Percentiles rank a stretch among this genome's conserved stretches.
phyloP scores from a whole-genome alignment of 116 monocot species.

The Dioscorea cayenensis region DNA sequence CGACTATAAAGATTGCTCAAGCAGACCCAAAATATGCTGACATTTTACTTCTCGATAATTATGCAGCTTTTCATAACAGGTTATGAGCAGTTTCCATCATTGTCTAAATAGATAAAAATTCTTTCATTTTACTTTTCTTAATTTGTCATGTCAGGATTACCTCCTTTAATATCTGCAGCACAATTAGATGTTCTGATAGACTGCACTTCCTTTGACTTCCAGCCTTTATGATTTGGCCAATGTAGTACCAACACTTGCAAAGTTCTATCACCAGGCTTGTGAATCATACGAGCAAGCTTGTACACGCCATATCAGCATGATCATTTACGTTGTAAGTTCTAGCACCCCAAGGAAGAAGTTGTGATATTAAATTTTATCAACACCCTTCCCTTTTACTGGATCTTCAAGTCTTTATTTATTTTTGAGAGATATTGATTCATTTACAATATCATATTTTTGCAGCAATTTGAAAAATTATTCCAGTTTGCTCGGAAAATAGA shows the following conservation, averaged over 20 bases:
- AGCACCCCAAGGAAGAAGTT: too few relatives aligned
- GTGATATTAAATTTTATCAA: too few relatives aligned
- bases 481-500: too few relatives aligned
- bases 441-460: too few relatives aligned
- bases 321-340: too few relatives aligned
- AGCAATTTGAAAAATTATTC: too few relatives aligned
- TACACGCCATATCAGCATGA: slow-evolving; percentile 67
- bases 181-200: slow-evolving; percentile 5
- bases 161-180: not conserved
- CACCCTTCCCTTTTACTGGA: too few relatives aligned
- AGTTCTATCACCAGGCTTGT: slow-evolving; percentile 95
- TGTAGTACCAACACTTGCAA: slow-evolving; percentile 92
- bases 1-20: slow-evolving; percentile 89
- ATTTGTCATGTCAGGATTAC: not conserved
- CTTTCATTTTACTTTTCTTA: not conserved
- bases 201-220: slow-evolving; percentile 14
- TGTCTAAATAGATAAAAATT: not conserved
- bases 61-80: slow-evolving; percentile 99
- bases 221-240: slow-evolving; percentile 99
- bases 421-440: too few relatives aligned
- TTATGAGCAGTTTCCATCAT: slow-evolving; percentile 12
- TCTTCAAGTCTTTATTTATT: too few relatives aligned
- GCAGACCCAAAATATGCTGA: slow-evolving; percentile 72
- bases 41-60: slow-evolving; percentile 83
- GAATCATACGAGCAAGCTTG: slow-evolving; percentile 96